These are phyloP conservation scores for Malassezia psittaci DNA, from an alignment of 1,284 basidiomycete species.

Conservation along the genomic window DNA sequence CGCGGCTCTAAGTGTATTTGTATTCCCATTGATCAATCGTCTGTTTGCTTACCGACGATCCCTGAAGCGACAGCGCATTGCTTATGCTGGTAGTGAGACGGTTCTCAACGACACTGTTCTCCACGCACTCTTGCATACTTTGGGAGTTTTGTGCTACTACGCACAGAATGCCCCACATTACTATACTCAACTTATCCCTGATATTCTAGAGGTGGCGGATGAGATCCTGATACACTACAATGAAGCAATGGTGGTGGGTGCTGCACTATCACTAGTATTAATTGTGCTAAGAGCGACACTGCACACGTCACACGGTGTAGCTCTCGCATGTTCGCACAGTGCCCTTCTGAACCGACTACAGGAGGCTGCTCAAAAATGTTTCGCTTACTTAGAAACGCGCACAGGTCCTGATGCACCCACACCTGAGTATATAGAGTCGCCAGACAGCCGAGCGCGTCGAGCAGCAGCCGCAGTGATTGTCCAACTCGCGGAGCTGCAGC, in stretches of 20 bases:
- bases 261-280: conserved; percentile 4
- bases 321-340: conserved; percentile 1
- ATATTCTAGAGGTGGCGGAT: conserved; percentile 7
- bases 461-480: conserved; percentile 10
- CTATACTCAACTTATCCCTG: background rate
- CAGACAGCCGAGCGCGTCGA: background rate
- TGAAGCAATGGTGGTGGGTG: conserved; percentile 18
- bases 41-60: background rate
- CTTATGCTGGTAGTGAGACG: conserved; percentile 9
- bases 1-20: conserved; percentile 1
- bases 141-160: conserved; percentile 7
- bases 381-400: background rate
- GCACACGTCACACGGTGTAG: background rate
- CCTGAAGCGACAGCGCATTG: background rate
- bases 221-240: conserved; percentile 17
- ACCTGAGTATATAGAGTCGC: background rate
- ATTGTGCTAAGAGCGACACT: conserved; percentile 8
- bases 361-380: background rate
- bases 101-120: background rate
- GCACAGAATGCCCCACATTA: conserved; percentile 6
- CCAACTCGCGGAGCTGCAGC: conserved; percentile 8
- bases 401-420: background rate
- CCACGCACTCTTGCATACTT: conserved; percentile 11
- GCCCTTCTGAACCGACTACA: conserved; percentile 7
- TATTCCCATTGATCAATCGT: conserved; percentile 9